Evolutionary conservation across 192 early-diverging fungal species (phyloP).

Genomic region (Gamsiella multidivaricata): DNA sequence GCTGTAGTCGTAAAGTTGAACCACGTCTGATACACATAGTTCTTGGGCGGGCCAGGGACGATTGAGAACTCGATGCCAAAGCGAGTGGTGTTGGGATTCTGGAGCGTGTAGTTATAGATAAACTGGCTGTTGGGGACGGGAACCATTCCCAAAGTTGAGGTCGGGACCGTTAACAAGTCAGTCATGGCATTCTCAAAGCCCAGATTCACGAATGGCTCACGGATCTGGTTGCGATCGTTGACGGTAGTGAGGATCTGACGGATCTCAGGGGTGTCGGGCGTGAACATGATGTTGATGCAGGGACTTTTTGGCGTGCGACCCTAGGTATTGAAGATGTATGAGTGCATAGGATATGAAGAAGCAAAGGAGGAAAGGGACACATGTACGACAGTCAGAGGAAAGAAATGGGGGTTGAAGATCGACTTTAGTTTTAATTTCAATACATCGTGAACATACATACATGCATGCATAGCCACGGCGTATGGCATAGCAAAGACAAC

Average conservation of each 20-base stretch:
- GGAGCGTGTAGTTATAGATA: slow-evolving; percentile 77
- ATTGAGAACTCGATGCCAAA: slow-evolving; percentile 67
- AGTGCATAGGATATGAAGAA: too few species aligned
- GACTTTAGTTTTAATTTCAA: background rate
- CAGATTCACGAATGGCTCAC: slow-evolving; percentile 36
- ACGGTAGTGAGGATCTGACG: slow-evolving; percentile 35
- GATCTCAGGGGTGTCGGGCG: slow-evolving; percentile 54
- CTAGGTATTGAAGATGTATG: too few species aligned
- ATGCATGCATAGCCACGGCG: too few species aligned
- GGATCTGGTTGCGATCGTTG: slow-evolving; percentile 21
- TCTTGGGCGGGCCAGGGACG: slow-evolving; percentile 54
- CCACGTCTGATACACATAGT: slow-evolving; percentile 82
- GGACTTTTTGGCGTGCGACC: slow-evolving; percentile 54
- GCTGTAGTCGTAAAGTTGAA: slow-evolving; percentile 69
- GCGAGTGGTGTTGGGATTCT: slow-evolving; percentile 72
- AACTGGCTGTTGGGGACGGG: slow-evolving; percentile 65
- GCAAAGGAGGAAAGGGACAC: slow-evolving; percentile 7
- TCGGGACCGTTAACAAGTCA: slow-evolving; percentile 41
- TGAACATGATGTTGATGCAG: slow-evolving; percentile 74
- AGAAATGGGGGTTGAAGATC: background rate
- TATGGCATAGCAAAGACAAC: too few species aligned
- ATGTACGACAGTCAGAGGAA: background rate
- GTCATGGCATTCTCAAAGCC: slow-evolving; percentile 28
- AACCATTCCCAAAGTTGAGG: slow-evolving; percentile 58
- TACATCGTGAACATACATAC: background rate